A percentile compares a stretch with the other conserved stretches of the same genome.
Evolutionary conservation across 2,329 filamentous ascomycete species (phyloP).

Genomic region (Fusarium robinianum): DNA sequence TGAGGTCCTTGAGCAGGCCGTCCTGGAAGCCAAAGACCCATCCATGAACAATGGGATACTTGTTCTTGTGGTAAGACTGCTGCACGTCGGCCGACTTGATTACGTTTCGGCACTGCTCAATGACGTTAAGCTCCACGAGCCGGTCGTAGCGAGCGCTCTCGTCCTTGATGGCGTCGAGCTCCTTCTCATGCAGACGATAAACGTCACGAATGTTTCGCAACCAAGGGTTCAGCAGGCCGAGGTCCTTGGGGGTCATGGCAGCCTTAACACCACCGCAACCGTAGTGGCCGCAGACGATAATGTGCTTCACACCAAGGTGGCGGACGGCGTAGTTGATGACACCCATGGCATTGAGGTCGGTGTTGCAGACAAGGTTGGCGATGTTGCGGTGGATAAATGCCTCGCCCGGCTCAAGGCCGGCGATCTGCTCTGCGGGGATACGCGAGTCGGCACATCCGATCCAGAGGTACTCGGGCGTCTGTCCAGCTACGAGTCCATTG

Average conservation of each 20-base stretch:
- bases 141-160: conserved; percentile 66
- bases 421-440: conserved; percentile 87
- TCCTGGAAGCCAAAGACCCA: conserved; percentile 75
- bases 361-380: conserved; percentile 81
- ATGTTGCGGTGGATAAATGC: conserved; percentile 96
- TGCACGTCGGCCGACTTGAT: conserved; percentile 82
- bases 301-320: conserved; percentile 80
- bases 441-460: conserved; percentile 91
- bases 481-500: conserved; percentile 64
- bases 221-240: conserved; percentile 75
- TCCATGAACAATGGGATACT: conserved; percentile 71
- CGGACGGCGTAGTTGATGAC: conserved; percentile 88
- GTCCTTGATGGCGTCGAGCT: conserved; percentile 67
- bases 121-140: conserved; percentile 82
- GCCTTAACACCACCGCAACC: conserved; percentile 78
- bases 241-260: conserved; percentile 71
- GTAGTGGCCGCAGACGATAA: conserved; percentile 79
- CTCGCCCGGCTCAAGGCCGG: conserved; percentile 82
- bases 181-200: conserved; percentile 70
- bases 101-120: conserved; percentile 76
- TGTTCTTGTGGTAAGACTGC: conserved; percentile 66
- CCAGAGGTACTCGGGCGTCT: conserved; percentile 77
- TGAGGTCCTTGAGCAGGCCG: conserved; percentile 67
- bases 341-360: conserved; percentile 77
- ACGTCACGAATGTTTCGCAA: conserved; percentile 75